Base-by-base conservation (phyloP, 768 basidiomycete species). In the Serendipita sp. region DNA sequence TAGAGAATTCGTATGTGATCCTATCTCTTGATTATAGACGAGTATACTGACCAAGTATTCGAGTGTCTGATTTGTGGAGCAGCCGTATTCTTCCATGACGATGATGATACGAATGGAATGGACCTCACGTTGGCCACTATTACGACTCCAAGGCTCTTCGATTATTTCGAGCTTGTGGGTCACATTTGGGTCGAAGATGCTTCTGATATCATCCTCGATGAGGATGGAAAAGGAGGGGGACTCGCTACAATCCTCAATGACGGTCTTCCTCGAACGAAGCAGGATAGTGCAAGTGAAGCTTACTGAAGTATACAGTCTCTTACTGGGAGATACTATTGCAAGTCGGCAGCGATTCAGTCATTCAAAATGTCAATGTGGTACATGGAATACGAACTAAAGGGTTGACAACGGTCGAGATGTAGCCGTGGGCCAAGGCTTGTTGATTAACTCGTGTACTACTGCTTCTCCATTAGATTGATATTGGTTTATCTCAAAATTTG, bases 131-230 rank as follows among this genome's bases (percentile, higher is more conserved):
- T 60, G 16, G 56, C 56, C 18, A 28, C 56, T 10, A 34, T 60
- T 18, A 60, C 56, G 28, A 60, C 56, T n/a, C 56, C 56, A n/a
- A 60, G 32, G 10, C 36, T 60, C 10, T 60, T 60, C 34, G 56
- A 60, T 32, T 32, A 34, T 30, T n/a, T 60, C n/a, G 56, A 60
- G 35, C 16, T 60, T 3, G 35, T 38, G 4, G 28, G n/a, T 23
- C 56, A 60, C 34, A 60, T 60, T n/a, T 60, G 56, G 56, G 16
- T 60, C 34, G 56, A 60, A 10, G 56, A 60, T 18, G 56, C 56
- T n/a, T 2, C 18, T 10, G 36, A 38, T 36, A 8, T 60, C 16
- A 30, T 60, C 18, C 34, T 60, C 8, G 56, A 60, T n/a, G 56
- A 60, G 36, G 16, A 28, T 32, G 56, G 56, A 23, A 60, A 60